A percentile compares a stretch with the other conserved stretches of the same genome.
phyloP scores from a whole-genome alignment of 305 asterid species.

The Fraxinus sp. region DNA sequence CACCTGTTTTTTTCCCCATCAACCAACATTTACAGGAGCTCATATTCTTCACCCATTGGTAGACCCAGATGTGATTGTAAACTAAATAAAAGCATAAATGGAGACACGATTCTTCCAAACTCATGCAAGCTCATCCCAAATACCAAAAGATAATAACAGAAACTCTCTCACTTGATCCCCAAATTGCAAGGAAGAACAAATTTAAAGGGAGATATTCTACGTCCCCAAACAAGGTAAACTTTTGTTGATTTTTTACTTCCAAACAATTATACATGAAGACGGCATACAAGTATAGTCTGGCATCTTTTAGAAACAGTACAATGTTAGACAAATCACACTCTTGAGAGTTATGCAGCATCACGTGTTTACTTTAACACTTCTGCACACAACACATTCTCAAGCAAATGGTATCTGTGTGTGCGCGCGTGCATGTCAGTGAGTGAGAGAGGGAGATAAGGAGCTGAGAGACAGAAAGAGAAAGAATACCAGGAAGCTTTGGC shows the following conservation, averaged over 20 bases:
- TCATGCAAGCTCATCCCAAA: background rate
- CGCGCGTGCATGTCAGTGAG: background rate
- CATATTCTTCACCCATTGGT: background rate
- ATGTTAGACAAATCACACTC: background rate
- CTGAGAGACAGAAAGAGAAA: background rate
- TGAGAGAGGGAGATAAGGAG: background rate
- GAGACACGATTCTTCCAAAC: background rate
- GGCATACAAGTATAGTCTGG: background rate
- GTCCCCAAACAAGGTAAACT: background rate
- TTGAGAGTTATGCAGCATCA: background rate
- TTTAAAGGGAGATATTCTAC: background rate
- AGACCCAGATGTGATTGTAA: background rate
- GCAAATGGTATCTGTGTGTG: background rate
- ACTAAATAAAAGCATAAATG: background rate
- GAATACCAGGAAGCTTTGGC: constrained; percentile 50
- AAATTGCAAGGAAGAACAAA: constrained; percentile 4
- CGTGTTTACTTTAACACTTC: background rate
- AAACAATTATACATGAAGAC: background rate
- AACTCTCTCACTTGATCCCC: background rate
- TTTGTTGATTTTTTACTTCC: background rate
- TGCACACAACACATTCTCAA: background rate
- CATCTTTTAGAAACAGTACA: background rate
- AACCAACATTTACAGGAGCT: background rate
- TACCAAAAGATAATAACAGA: background rate
- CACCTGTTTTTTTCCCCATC: background rate